Base-by-base conservation (phyloP, 495 filamentous ascomycete species). In the Penicillium maclennaniae region DNA sequence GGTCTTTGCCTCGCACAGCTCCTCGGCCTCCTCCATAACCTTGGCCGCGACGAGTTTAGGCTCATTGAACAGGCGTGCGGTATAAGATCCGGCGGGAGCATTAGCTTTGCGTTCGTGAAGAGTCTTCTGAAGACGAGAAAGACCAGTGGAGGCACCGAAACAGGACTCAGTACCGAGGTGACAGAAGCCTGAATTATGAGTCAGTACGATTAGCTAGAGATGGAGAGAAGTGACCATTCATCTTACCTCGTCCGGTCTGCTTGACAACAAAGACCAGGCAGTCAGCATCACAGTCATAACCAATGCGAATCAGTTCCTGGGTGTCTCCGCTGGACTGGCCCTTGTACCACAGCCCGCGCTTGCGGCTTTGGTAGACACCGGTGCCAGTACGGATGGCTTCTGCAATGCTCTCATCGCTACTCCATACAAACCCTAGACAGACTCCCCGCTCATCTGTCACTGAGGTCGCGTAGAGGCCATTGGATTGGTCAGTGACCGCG, bases 11-110 rank as follows among this genome's bases (percentile, higher is more conserved):
- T 88, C 80, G 73, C 93, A 97, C 26, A 98, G 75, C 72, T 98
- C 93, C 54, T 90, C 87, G 3, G 93, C 93, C 67, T 98, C 93
- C 70, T 98, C 93, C 87, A 96, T 93, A 39, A 98, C 96, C 78
- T 98, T 98, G 3, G 93, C 95, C 31, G 87, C 79, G 15, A 95
- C 74, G 17, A 97, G 81, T 70, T 93, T 89, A 50, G 88, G 82
- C 51, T 97, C 95, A 23, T 85, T 88, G 76, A 97, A 98, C 8
- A 98, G 74, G 16, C 93, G 78, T 28, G 89, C 88, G 14, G 93
- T 98, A 67, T 98, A 98, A 15, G 93, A 97, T 1, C 91, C 92
- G 52, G 78, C 79, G 3, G 92, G 92, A 0, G 93, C 91, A 9
- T 86, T 87, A 6, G 72, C 69, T 66, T 95, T 96, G 54, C 93